phyloP scores from a whole-genome alignment of 1,284 basidiomycete genomes.

The Heterobasidion annosum region DNA sequence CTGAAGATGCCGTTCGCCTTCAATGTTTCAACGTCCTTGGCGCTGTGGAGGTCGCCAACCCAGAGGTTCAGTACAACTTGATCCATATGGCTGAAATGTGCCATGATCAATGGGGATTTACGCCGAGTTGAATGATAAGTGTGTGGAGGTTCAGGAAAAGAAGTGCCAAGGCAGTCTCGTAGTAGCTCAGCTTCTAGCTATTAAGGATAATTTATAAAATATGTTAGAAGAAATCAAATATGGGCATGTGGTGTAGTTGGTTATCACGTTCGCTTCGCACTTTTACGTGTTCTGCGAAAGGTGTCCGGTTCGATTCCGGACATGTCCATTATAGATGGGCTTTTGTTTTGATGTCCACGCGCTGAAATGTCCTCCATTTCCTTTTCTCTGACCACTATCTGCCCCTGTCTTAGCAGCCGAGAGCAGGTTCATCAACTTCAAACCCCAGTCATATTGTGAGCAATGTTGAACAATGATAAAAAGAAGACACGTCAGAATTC shows the following conservation, averaged over 20 bases:
- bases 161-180: neutral
- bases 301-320: constrained; percentile 1
- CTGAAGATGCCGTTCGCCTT: constrained; percentile 58
- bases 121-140: too few relatives aligned
- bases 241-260: constrained; percentile 2
- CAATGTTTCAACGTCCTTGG: constrained; percentile 42
- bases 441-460: too few relatives aligned
- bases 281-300: too few relatives aligned
- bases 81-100: constrained; percentile 30
- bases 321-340: neutral
- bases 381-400: too few relatives aligned
- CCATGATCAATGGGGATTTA: too few relatives aligned
- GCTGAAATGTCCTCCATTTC: neutral
- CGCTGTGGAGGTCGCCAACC: constrained; percentile 55
- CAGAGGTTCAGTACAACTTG: constrained; percentile 56
- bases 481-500: too few relatives aligned
- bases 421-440: too few relatives aligned
- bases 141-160: neutral
- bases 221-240: neutral
- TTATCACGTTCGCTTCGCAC: constrained; percentile 2
- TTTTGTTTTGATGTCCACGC: neutral
- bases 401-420: too few relatives aligned
- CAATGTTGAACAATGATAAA: too few relatives aligned
- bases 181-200: too few relatives aligned
- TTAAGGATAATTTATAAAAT: too few relatives aligned